A percentile compares a stretch with the other conserved stretches of the same genome.
These are phyloP conservation scores for Rhodofomes roseus DNA, from an alignment of 1,284 basidiomycete genomes.

Conservation along the genomic window DNA sequence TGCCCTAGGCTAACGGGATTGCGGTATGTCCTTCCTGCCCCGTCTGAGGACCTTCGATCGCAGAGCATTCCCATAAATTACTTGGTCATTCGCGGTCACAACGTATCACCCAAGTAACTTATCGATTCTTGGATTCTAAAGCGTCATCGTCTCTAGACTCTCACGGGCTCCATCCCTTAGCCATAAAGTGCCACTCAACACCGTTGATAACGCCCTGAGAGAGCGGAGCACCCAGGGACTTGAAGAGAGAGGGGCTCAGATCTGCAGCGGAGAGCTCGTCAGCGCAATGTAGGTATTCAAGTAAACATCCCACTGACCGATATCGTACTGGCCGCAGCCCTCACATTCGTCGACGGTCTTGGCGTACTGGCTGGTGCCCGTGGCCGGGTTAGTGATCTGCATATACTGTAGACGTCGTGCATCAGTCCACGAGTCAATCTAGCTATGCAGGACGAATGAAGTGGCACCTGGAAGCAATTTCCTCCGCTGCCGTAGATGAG, in stretches of 20 bases:
- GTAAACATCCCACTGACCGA: no score
- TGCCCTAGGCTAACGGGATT: no score
- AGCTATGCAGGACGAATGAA: no score
- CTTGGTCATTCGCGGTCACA: neutral
- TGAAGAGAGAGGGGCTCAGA: neutral
- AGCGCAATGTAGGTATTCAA: neutral
- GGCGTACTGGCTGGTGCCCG: neutral
- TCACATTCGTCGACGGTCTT: neutral
- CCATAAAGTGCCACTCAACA: neutral
- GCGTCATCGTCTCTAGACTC: neutral
- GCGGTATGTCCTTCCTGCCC: neutral
- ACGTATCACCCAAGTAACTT: neutral
- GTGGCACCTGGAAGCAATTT: neutral
- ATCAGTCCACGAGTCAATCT: neutral
- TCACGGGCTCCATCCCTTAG: neutral
- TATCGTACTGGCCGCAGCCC: neutral
- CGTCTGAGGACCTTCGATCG: no score
- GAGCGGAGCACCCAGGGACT: neutral
- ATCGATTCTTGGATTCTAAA: neutral
- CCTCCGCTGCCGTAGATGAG: constrained; percentile 1
- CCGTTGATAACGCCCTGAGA: neutral
- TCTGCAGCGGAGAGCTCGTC: neutral
- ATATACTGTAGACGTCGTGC: neutral
- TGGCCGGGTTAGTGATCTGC: neutral
- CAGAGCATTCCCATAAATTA: no score